Evolutionary conservation across 345 rosid genomes (phyloP).

Genomic region (Populus nigra): DNA sequence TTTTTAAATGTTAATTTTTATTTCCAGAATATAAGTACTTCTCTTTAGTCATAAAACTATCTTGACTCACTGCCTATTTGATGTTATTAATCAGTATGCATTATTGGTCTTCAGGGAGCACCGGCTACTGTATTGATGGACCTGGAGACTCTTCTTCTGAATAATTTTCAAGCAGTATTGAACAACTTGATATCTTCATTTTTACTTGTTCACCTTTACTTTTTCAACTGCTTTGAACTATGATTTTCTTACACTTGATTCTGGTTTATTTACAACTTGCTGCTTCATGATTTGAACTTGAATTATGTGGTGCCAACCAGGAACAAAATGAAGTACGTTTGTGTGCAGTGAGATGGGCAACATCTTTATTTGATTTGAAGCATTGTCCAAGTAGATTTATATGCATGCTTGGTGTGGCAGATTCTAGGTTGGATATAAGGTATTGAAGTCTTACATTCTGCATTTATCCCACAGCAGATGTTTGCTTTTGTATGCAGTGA

Average conservation of each 20-base stretch:
- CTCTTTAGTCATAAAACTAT: not conserved
- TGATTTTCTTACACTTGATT: conserved; percentile 10
- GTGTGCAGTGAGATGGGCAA: conserved; percentile 90
- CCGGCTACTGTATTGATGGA: conserved; percentile 53
- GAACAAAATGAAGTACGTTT: conserved; percentile 93
- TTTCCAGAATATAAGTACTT: not conserved
- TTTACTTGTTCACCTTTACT: not conserved
- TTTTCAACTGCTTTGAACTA: not conserved
- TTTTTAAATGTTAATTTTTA: not conserved
- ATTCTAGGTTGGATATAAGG: conserved; percentile 90
- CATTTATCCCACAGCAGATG: not conserved
- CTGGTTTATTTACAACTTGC: conserved; percentile 2
- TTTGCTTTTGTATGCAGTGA: not conserved
- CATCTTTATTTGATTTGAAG: conserved; percentile 67
- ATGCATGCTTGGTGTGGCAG: conserved; percentile 87
- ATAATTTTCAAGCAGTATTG: conserved; percentile 68
- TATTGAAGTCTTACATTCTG: conserved; percentile 28
- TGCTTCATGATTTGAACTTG: conserved; percentile 6
- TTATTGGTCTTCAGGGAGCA: conserved; percentile 53
- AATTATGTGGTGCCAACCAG: conserved; percentile 39
- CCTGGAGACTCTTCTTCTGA: conserved; percentile 72
- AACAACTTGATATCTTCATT: not conserved
- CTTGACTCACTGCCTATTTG: not conserved
- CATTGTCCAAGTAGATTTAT: conserved; percentile 93
- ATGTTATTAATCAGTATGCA: conserved; percentile 11